phyloP scores from a whole-genome alignment of 1,139 yeast species.

The Blastobotrys serpentis region DNA sequence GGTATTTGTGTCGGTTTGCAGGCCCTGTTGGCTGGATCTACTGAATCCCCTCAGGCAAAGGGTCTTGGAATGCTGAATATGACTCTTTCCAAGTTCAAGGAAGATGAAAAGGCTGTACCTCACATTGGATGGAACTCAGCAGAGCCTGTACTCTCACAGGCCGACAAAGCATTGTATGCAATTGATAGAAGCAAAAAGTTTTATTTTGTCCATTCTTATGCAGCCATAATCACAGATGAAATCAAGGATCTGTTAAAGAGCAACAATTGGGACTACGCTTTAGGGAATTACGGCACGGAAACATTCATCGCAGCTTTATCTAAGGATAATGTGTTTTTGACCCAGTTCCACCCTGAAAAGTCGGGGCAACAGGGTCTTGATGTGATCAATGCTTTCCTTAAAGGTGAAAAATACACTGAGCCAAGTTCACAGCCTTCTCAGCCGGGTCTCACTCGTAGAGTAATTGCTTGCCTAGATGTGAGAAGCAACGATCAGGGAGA shows the following conservation, averaged over 20 bases:
- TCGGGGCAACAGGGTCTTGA: conserved; percentile 87
- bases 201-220: conserved; percentile 94
- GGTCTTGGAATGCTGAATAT: conserved; percentile 60
- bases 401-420: conserved; percentile 39
- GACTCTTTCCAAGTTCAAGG: conserved; percentile 57
- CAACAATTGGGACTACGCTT: conserved; percentile 87
- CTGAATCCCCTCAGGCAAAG: conserved; percentile 61
- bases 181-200: conserved; percentile 66
- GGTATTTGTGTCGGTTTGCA: conserved; percentile 97
- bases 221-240: conserved; percentile 54
- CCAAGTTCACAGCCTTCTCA: conserved; percentile 16
- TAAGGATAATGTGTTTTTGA: conserved; percentile 79
- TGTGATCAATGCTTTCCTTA: conserved; percentile 69
- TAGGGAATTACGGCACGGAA: conserved; percentile 74
- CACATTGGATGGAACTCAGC: conserved; percentile 91
- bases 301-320: conserved; percentile 79
- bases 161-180: conserved; percentile 51
- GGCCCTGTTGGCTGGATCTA: conserved; percentile 70
- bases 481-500: conserved; percentile 92
- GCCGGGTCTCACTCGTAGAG: conserved; percentile 75
- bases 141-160: conserved; percentile 10
- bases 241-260: conserved; percentile 25
- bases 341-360: conserved; percentile 97
- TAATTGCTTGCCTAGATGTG: conserved; percentile 96
- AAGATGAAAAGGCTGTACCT: conserved; percentile 78